Conservation (phyloP, 129 eudicot species). For the Centrapalus pauciflorus region DNA sequence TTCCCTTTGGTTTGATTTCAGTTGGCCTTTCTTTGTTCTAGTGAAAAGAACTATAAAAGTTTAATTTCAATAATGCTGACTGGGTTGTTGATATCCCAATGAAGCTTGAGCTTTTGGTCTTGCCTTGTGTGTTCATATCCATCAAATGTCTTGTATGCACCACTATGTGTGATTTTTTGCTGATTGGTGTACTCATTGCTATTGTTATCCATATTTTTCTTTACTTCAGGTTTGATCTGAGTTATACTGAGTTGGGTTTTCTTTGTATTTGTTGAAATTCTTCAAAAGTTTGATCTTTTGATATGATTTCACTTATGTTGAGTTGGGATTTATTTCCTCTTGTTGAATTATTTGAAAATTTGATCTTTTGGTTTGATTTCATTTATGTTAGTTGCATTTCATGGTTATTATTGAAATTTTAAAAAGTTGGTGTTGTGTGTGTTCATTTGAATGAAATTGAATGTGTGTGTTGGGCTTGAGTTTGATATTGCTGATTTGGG, state of each 20-base stretch:
- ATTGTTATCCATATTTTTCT: too few species aligned
- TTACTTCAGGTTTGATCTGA: not conserved
- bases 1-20: too few species aligned
- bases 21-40: too few species aligned
- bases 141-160: too few species aligned
- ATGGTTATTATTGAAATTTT: not conserved
- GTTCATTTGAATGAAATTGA: conserved; percentile 4
- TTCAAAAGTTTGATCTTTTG: not conserved
- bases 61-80: too few species aligned
- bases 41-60: too few species aligned
- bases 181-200: too few species aligned
- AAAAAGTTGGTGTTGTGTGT: conserved; percentile 1
- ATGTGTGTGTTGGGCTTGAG: conserved; percentile 3
- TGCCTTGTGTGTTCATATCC: too few species aligned
- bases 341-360: not conserved
- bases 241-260: not conserved
- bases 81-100: too few species aligned
- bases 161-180: too few species aligned
- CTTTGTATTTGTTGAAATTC: not conserved
- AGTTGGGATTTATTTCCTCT: not conserved
- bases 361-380: not conserved
- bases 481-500: not conserved
- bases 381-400: conserved; percentile 13
- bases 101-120: too few species aligned
- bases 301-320: not conserved